Base-by-base conservation (phyloP, 768 basidiomycete genomes). In the Podaxis sp. region DNA sequence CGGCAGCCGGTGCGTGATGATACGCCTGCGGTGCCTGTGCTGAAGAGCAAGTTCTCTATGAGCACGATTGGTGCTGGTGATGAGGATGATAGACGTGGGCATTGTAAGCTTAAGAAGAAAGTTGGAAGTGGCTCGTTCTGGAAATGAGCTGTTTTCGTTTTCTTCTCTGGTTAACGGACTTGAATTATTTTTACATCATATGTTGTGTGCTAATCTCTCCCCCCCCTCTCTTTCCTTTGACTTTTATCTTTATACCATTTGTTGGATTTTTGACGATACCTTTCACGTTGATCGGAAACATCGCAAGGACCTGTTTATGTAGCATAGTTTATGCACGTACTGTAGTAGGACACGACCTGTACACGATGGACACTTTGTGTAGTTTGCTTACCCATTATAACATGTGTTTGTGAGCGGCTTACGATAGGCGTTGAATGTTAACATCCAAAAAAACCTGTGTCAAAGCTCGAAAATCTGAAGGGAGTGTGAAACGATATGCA, bases 1-100 rank as follows among this genome's bases (percentile, higher is more conserved):
- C 81, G 88, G 11, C 82, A 87, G 69, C 88, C 89, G 27, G 77
- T 88, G 44, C 59, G 40, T 16, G 35, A 48, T 11, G 44, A 23
- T 18, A 14, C n/a, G 18, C 14, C 44, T 14, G 23, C 18, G 28
- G 66, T 59, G 61, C 61, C 67, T 2, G 65, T 69, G 28, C 60
- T 64, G 48, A 64, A 61, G n/a, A 71, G 72, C 61, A 77, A 83
- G 55, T 85, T 85, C 69, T 86, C 83, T 23, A 68, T 71, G 54
- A 80, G 80, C 62, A 82, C 82, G 13, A 64, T 65, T 61, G 64
- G 62, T 3, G 62, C 57, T 1, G 62, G 64, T 1, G 64, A 66
- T 28, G 61, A 52, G 38, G 54, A 46, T 47, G 59, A 58, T 55
- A 11, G 47, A 11, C 21, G 47, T 48, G 47, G 47, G 4, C 36